A percentile compares a stretch with the other conserved stretches of the same genome.
Conservation (phyloP, 305 asterid genomes). For the Solanum chacoense region DNA sequence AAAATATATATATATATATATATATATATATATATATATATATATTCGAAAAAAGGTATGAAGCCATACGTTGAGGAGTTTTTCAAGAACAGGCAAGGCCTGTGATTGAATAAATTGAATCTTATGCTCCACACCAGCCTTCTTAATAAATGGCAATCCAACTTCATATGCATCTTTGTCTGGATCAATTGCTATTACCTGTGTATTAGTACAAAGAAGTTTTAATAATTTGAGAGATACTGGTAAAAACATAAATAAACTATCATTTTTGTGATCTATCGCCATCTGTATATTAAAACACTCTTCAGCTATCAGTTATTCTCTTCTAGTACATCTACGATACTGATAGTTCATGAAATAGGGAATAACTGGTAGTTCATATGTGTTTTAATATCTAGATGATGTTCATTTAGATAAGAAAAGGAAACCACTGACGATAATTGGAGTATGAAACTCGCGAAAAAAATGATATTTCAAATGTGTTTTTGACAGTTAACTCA, state of each 20-base stretch:
- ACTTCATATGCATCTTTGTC: not conserved
- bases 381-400: not conserved
- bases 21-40: no score
- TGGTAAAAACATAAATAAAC: not conserved
- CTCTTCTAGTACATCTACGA: not conserved
- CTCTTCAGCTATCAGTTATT: not conserved
- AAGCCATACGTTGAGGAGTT: not conserved
- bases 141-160: not conserved
- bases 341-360: not conserved
- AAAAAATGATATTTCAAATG: not conserved
- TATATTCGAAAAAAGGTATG: not conserved
- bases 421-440: not conserved
- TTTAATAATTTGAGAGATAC: not conserved
- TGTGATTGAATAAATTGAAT: not conserved
- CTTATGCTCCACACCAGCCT: not conserved
- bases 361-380: not conserved
- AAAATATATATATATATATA: no score
- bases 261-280: not conserved
- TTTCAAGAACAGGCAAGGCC: not conserved
- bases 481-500: not conserved
- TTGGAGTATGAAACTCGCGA: not conserved
- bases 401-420: not conserved
- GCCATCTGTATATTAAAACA: not conserved
- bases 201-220: not conserved
- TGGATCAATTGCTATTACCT: not conserved